Percentiles rank a stretch among this genome's conserved stretches.
phyloP scores from a whole-genome alignment of 352 stramenopile genomes.

The Globisporangium ultimum region DNA sequence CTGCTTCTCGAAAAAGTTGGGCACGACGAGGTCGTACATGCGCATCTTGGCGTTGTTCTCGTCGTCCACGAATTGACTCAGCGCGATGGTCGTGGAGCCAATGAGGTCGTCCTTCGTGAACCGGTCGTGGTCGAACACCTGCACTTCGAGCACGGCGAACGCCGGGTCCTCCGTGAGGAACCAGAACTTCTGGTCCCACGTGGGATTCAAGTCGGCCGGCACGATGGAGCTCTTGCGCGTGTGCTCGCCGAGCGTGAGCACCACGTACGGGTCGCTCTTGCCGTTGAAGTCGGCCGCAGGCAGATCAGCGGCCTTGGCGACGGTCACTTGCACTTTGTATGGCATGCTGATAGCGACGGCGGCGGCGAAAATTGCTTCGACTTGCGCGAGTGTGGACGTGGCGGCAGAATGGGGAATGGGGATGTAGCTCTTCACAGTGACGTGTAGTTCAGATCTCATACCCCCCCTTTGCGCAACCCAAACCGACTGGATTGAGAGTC shows the following conservation, averaged over 20 bases:
- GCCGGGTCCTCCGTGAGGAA: constrained; percentile 62
- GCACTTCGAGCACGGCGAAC: constrained; percentile 51
- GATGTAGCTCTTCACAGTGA: not conserved
- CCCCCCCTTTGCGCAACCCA: not conserved
- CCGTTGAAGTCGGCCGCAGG: constrained; percentile 74
- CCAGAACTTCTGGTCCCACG: constrained; percentile 66
- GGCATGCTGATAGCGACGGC: constrained; percentile 14
- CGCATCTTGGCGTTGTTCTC: constrained; percentile 37
- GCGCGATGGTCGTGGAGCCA: constrained; percentile 46
- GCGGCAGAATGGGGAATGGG: not conserved
- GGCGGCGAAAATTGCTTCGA: too few relatives aligned
- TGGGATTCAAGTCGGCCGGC: constrained; percentile 52
- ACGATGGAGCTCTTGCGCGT: constrained; percentile 72
- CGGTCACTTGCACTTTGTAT: constrained; percentile 65
- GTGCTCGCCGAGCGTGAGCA: constrained; percentile 62
- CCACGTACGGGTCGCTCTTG: constrained; percentile 84
- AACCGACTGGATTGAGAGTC: not conserved
- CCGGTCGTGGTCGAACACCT: constrained; percentile 72
- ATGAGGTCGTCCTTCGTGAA: constrained; percentile 81
- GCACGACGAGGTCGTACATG: constrained; percentile 65
- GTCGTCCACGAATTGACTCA: constrained; percentile 46
- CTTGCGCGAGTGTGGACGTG: not conserved
- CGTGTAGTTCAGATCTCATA: not conserved
- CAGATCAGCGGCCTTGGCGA: constrained; percentile 66
- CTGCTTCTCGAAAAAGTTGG: constrained; percentile 46